These are phyloP conservation scores for Catenaria anguillulae DNA, from an alignment of 371 early-diverging fungal genomes.

Conservation along the genomic window DNA sequence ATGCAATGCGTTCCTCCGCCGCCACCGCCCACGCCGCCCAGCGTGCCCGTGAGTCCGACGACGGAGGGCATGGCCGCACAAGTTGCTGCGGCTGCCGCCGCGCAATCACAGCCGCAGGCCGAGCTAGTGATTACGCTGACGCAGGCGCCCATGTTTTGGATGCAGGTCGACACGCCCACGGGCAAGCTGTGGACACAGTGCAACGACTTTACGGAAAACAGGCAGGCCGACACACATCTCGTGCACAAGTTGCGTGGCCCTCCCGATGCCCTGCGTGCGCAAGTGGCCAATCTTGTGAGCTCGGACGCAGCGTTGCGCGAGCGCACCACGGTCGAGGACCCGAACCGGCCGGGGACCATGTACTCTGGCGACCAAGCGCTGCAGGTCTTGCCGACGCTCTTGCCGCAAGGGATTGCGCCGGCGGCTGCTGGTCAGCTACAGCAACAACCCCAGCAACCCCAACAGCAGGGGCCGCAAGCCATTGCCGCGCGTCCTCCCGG, in stretches of 20 bases:
- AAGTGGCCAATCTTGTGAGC: neutral
- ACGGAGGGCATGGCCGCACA: no score
- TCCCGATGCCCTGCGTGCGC: neutral
- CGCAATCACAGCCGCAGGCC: constrained; percentile 10
- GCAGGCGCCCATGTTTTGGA: constrained; percentile 46
- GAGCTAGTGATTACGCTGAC: constrained; percentile 41
- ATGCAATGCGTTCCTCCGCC: constrained; percentile 35
- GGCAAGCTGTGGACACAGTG: constrained; percentile 42
- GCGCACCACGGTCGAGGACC: neutral
- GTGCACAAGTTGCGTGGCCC: neutral
- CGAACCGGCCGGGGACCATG: neutral
- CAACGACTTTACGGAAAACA: constrained; percentile 58
- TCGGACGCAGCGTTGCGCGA: neutral
- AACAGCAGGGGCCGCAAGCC: neutral
- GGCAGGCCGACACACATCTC: constrained; percentile 29
- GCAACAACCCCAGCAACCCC: neutral
- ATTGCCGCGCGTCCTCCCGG: neutral
- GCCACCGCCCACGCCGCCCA: neutral
- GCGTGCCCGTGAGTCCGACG: no score
- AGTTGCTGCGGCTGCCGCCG: neutral
- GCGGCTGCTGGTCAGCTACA: neutral
- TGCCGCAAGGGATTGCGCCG: neutral
- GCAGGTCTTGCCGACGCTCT: neutral
- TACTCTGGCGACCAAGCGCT: neutral
- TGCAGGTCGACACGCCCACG: constrained; percentile 29